Conservation (phyloP, 2,329 filamentous ascomycete genomes). For the Colletotrichum filicis region DNA sequence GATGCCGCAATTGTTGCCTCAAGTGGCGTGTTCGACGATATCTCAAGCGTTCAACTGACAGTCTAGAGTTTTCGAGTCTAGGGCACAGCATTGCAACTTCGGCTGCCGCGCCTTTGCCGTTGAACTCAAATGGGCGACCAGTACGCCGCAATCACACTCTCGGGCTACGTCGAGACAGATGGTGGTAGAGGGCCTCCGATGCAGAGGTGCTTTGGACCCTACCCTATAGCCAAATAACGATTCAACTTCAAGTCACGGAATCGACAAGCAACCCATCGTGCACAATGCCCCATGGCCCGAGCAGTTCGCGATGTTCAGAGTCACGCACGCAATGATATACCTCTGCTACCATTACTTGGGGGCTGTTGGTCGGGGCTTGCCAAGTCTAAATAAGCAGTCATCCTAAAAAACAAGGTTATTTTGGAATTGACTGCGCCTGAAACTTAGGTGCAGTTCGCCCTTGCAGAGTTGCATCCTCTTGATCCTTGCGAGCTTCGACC, state of each 20-base stretch:
- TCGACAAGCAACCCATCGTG: too few species aligned
- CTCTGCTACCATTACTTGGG: neutral
- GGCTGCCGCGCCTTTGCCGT: neutral
- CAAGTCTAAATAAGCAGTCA: conserved; percentile 26
- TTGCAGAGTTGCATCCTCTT: neutral
- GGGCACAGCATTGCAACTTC: neutral
- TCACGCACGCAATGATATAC: neutral
- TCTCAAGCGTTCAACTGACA: neutral
- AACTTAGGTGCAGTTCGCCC: conserved; percentile 14
- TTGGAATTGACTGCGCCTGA: conserved; percentile 4
- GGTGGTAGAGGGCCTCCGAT: neutral
- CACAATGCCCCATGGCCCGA: too few species aligned
- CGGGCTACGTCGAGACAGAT: neutral
- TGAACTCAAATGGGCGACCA: neutral
- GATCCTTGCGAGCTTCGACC: neutral
- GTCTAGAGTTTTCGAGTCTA: neutral
- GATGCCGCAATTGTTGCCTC: neutral
- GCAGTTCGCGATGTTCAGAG: neutral
- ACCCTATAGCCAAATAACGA: neutral
- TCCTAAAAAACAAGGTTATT: conserved; percentile 26
- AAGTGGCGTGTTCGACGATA: neutral
- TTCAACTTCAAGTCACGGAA: neutral
- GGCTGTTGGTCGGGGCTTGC: neutral
- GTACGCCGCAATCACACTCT: neutral
- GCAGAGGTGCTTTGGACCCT: neutral